Evolutionary conservation across 169 alveolate species (phyloP), one percentile per base, ranked within the genome.

Genomic region (Eimeria praecox): DNA sequence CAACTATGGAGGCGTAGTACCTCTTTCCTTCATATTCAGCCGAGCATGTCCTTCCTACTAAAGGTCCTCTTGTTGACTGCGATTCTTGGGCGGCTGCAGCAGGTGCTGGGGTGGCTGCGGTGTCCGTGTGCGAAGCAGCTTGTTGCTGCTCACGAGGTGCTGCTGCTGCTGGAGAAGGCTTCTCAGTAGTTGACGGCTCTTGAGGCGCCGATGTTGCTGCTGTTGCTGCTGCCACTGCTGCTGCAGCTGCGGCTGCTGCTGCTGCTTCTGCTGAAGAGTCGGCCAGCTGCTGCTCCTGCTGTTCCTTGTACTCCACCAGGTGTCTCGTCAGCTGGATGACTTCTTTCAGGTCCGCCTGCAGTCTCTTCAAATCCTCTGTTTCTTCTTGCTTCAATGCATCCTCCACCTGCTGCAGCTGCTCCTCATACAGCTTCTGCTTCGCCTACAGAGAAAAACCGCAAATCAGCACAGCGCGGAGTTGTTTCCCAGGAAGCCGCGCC

Each of bases 401-500:
- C 14, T 95, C 92, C 18, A 95, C 97, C 66, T 86, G 94, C 90
- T 90, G 91, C 85, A 95, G 89, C 95, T 95, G 97, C 89, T 95
- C 95, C 77, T 75, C 83, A 75, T 95, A 95, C 49, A 88, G 95
- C 75, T 86, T 86, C 35, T 85, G 96, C 96, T 89, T 95, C 83
- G 77, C 95, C 96, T 95, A 62, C 80, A 59, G 27, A 30, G 35
- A 49, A 38, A 42, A 64, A 46, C 49, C 27, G 12, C 66, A 46
- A 83, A 59, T 33, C 20, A 52, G 46, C 49, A 83, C 87, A 46
- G 40, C 9, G n/a, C 54, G 49, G 49, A 30, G 69, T 0, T 49
- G 52, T 83, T 46, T n/a, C 30, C 5, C 49, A 38, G 33, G 22
- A n/a, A 20, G 49, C 30, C 56, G 18, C 49, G n/a, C 40, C 66